These are phyloP conservation scores for Pisolithus thermaeus DNA, from an alignment of 1,284 basidiomycete genomes.

Conservation along the genomic window DNA sequence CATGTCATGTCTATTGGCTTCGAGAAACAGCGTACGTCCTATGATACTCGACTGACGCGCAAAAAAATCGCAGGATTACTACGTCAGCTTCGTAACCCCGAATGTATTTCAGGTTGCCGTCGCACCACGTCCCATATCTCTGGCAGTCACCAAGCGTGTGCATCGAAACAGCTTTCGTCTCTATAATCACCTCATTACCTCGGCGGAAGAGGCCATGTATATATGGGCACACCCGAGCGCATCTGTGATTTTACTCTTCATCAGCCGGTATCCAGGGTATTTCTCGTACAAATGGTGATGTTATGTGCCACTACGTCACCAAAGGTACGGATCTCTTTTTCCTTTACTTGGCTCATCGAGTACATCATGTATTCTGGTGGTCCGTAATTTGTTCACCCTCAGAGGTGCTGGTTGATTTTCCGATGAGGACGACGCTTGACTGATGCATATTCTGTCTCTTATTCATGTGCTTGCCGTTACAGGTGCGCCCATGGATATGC, in stretches of 20 bases:
- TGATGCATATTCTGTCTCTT: too few species aligned
- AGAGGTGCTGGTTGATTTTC: too few species aligned
- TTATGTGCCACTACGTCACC: background rate
- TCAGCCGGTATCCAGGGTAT: slow-evolving; percentile 39
- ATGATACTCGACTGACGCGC: background rate
- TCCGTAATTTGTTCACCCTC: too few species aligned
- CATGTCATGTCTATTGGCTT: background rate
- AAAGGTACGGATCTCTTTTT: background rate
- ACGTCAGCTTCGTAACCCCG: background rate
- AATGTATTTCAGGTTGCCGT: background rate
- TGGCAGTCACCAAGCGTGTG: background rate
- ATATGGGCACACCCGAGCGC: slow-evolving; percentile 35
- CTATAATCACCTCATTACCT: slow-evolving; percentile 8
- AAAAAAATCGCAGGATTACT: background rate
- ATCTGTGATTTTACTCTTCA: slow-evolving; percentile 37
- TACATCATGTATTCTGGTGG: too few species aligned
- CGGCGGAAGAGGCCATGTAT: slow-evolving; percentile 31
- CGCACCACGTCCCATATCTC: background rate
- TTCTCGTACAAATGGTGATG: slow-evolving; percentile 26
- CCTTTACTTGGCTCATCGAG: background rate
- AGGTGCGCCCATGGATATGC: too few species aligned
- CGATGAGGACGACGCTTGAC: too few species aligned
- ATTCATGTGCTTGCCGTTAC: too few species aligned
- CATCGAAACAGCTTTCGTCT: slow-evolving; percentile 1
- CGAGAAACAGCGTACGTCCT: background rate